Conservation (phyloP, 805 yeast species). For the Yarrowia sp. region DNA sequence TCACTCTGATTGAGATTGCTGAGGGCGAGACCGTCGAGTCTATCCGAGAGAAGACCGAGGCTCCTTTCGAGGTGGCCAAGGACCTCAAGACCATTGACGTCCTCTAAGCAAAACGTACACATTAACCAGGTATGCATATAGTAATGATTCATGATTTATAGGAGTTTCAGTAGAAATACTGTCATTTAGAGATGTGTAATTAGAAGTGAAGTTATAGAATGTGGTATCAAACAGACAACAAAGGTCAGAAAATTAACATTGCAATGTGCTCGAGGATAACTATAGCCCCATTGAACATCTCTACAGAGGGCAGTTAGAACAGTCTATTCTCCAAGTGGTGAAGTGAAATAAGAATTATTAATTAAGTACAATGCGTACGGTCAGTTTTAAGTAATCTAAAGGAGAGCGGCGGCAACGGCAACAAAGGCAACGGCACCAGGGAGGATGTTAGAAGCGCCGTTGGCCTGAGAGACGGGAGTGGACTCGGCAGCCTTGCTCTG, state of each 20-base stretch:
- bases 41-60: constrained; percentile 44
- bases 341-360: not conserved
- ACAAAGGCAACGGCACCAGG: constrained; percentile 13
- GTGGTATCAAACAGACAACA: no score
- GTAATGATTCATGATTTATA: constrained; percentile 1
- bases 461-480: constrained; percentile 8
- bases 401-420: constrained; percentile 23
- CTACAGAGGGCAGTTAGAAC: no score
- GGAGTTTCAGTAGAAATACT: not conserved
- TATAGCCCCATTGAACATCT: no score
- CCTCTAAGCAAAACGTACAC: not conserved
- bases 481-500: not conserved
- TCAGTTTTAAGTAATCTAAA: not conserved
- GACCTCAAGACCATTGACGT: constrained; percentile 28
- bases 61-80: constrained; percentile 41
- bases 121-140: not conserved
- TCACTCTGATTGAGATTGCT: constrained; percentile 46
- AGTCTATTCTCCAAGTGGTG: no score
- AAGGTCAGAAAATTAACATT: no score
- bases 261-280: no score
- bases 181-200: not conserved
- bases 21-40: constrained; percentile 45
- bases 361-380: not conserved
- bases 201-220: no score
- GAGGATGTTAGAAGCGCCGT: constrained; percentile 19